Percentiles rank a stretch among this genome's conserved stretches.
phyloP scores from a whole-genome alignment of 1,284 basidiomycete species.

The Apiotrichum sp. region DNA sequence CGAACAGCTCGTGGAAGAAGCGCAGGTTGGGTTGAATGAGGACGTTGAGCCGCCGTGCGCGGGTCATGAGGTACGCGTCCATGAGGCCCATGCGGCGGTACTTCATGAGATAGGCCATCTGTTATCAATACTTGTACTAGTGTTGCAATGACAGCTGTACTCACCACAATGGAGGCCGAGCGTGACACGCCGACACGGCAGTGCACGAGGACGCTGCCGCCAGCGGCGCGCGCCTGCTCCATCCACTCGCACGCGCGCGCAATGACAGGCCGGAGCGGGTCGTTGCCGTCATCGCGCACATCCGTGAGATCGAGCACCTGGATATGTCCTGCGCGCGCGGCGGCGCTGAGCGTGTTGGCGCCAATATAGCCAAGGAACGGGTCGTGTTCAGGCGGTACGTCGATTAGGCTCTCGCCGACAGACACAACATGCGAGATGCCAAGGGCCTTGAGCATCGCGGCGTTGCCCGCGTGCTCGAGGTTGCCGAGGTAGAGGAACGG shows the following conservation, averaged over 20 bases:
- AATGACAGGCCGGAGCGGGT: conserved; percentile 82
- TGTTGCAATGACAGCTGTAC: conserved; percentile 28
- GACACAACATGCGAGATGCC: conserved; percentile 97
- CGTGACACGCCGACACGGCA: conserved; percentile 92
- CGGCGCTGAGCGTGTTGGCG: conserved; percentile 34
- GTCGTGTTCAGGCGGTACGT: conserved; percentile 22
- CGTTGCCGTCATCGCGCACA: conserved; percentile 82
- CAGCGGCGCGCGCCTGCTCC: conserved; percentile 69
- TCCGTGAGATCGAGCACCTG: conserved; percentile 42
- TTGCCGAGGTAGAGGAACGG: conserved; percentile 95
- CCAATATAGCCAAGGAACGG: conserved; percentile 27
- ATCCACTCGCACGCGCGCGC: conserved; percentile 88
- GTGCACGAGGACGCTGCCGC: conserved; percentile 89
- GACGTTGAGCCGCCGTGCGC: conserved; percentile 51
- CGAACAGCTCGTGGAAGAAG: conserved; percentile 83
- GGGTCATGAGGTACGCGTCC: conserved; percentile 70
- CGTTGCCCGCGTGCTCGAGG: conserved; percentile 90
- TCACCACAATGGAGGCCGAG: conserved; percentile 81
- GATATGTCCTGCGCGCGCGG: conserved; percentile 36
- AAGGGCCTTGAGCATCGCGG: conserved; percentile 86
- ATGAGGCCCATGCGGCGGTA: conserved; percentile 79
- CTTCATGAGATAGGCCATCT: conserved; percentile 96
- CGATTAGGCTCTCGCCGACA: conserved; percentile 65
- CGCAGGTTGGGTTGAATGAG: conserved; percentile 92
- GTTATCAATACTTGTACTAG: background rate